Percentiles rank a stretch among this genome's conserved stretches.
Evolutionary conservation across 305 asterid species (phyloP).

Genomic region (Fraxinus sp.): DNA sequence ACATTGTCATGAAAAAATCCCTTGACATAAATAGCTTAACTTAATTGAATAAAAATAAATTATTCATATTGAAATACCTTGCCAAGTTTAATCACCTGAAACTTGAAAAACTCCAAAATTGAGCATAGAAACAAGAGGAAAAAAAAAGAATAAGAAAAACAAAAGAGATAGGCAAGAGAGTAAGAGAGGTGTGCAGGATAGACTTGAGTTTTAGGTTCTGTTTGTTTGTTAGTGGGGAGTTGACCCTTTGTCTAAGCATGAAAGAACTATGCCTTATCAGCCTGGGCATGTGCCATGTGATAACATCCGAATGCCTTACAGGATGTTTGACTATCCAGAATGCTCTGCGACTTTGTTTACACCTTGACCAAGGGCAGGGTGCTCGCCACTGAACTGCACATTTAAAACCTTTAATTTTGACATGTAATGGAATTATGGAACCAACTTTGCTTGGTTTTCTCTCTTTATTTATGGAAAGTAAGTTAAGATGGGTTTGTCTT

Average conservation of each 20-base stretch:
- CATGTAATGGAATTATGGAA: not conserved
- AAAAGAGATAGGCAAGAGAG: not conserved
- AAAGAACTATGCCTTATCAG: not conserved
- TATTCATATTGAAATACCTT: not conserved
- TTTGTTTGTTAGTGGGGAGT: not conserved
- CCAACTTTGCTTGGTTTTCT: conserved; percentile 3
- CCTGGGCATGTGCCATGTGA: not conserved
- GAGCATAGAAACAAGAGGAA: not conserved
- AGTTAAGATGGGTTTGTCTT: not conserved
- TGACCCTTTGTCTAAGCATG: not conserved
- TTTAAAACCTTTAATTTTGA: not conserved
- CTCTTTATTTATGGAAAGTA: not conserved
- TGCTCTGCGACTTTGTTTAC: not conserved
- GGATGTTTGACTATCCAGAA: not conserved
- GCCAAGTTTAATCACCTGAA: not conserved
- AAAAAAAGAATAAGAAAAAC: not conserved
- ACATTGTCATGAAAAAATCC: not conserved
- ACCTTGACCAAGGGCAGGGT: not conserved
- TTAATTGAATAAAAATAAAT: not conserved
- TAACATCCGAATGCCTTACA: not conserved
- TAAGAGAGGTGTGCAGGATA: not conserved
- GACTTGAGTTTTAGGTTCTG: not conserved
- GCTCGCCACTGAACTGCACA: not conserved
- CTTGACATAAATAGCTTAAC: not conserved
- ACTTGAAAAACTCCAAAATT: not conserved